Evolutionary conservation across 2,329 filamentous ascomycete genomes (phyloP), one percentile per base, ranked within the genome.

Genomic region (Periglandula ipomoeae): DNA sequence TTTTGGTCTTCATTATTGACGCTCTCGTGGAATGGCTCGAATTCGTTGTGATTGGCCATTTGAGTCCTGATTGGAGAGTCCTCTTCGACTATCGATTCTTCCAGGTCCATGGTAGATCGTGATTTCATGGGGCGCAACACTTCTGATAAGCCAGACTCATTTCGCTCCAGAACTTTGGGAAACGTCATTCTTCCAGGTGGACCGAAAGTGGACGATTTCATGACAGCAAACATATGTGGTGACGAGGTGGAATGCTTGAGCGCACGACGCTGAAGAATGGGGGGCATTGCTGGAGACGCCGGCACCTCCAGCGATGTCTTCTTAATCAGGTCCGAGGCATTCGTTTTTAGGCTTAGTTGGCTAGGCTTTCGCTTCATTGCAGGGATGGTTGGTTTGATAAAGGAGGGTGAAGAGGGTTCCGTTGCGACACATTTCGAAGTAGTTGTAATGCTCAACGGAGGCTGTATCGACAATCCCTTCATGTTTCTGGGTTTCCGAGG

Each of bases 391-490:
- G 87, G 87, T 64, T 89, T 89, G 59, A 90, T 89, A 61, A 93
- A 93, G 2, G 81, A 81, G 4, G 85, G 85, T 2, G 85, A 87
- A 2, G 80, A 74, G 6, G 87, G 84, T 37, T 87, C 85, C 0
- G 82, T 81, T 10, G 75, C 70, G 47, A 79, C 66, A 1, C 72
- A 68, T 9, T 72, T 66, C 56, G 76, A 63, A 59, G 74, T 68
- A 8, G 73, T 66, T 34, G 69, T 67, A 43, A 66, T 61, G 10
- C 66, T 67, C 43, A 76, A 71, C 0, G 72, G 84, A 47, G 75
- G 81, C 59, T 90, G 86, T 41, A 93, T 86, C 2, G 85, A 89
- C 4, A 93, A 74, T 35, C 87, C 87, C 67, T 93, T 93, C 68
- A 89, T 84, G 61, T 93, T 93, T 50, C 86, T 82, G n/a, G 79